Conservation (phyloP, 768 basidiomycete species). For the Thelephora ganbajun region DNA sequence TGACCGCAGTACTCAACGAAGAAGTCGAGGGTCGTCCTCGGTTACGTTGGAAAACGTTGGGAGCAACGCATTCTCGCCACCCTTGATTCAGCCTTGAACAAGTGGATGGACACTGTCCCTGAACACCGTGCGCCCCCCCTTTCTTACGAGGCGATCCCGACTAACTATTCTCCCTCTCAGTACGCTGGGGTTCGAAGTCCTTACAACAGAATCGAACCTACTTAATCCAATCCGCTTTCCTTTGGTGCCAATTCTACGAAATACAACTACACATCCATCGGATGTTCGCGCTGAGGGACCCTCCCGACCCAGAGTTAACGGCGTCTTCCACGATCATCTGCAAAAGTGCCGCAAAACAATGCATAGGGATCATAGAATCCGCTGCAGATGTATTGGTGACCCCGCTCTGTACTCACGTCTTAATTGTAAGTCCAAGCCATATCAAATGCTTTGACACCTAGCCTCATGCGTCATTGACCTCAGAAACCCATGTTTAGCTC, state of each 20-base stretch:
- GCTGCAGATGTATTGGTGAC: no score
- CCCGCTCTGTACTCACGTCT: no score
- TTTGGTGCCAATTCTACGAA: constrained; percentile 26
- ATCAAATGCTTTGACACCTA: no score
- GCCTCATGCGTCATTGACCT: no score
- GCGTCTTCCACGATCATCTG: no score
- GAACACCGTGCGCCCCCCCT: constrained; percentile 25
- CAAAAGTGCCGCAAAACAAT: no score
- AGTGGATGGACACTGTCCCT: constrained; percentile 66
- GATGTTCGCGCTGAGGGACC: constrained; percentile 21
- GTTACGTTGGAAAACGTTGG: constrained; percentile 37
- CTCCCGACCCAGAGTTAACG: no score
- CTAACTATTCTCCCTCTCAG: constrained; percentile 6
- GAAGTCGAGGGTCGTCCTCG: constrained; percentile 39
- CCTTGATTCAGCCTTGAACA: constrained; percentile 62
- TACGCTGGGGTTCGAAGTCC: no score
- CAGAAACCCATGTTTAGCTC: no score
- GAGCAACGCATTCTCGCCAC: constrained; percentile 56
- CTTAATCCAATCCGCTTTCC: constrained; percentile 1
- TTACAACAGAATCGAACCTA: neutral
- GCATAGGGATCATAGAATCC: no score
- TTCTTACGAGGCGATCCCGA: constrained; percentile 11
- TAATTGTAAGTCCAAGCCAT: no score
- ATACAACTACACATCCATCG: constrained; percentile 30
- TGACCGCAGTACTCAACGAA: constrained; percentile 53